Base-by-base conservation (phyloP, 352 stramenopile genomes). In the Thalassiosira hispida region DNA sequence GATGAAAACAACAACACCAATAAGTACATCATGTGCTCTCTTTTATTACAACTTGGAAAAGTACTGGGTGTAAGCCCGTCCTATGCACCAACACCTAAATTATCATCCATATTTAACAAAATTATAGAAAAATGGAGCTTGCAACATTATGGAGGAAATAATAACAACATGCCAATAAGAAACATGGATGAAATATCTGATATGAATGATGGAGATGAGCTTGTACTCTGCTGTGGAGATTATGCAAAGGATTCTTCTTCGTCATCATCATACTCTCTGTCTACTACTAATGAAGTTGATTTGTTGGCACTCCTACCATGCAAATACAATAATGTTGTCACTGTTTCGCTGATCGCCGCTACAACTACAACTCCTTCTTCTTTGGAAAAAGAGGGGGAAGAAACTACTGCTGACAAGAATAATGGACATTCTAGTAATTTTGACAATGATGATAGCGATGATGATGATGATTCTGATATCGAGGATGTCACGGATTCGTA, bases 71-170 rank as follows among this genome's bases (percentile, higher is more conserved):
- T 53, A 0, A 18, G 33, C 61, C 63, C 63, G n/a, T 25, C 51
- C 12, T 46, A 51, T 52, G 23, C 63, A 11, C 49, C 63, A 1
- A 44, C 49, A 8, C 14, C 33, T 20, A 49, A 38, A n/a, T 20
- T 62, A 42, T 72, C 63, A 29, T 61, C 63, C 1, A 60, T 72
- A 20, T 72, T 72, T 51, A n/a, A 62, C 27, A 51, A 72, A 23
- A 5, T 72, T 18, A 53, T 62, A 18, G 47, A 62, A 27, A 44
- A 59, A 38, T 62, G 63, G 49, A 51, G 20, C 22, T 52, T 72
- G 31, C 33, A 61, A 0, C 16, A 2, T 49, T 22, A 12, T 57
- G 27, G 0, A 38, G n/a, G 33, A 72, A 27, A 8, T 12, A 61
- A 46, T 27, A 23, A 64, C 18, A 23, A 7, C 56, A 47, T 49